phyloP scores from a whole-genome alignment of 148 eudicot genomes.

The Euryodendron excelsum region DNA sequence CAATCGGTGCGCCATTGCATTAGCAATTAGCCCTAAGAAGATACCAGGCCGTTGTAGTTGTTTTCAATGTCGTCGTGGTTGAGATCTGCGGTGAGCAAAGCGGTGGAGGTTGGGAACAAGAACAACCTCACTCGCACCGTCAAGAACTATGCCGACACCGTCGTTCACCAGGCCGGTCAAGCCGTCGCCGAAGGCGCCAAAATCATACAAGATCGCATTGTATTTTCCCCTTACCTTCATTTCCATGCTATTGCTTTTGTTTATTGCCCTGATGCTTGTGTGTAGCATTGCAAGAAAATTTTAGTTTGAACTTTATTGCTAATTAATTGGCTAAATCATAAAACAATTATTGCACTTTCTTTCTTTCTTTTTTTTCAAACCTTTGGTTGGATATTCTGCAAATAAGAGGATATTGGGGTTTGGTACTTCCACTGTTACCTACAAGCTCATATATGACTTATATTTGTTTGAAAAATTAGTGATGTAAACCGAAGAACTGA shows the following conservation, averaged over 20 bases:
- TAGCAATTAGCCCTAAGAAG: background rate
- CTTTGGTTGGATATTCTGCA: background rate
- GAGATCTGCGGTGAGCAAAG: slow-evolving; percentile 76
- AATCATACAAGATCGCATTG: slow-evolving; percentile 80
- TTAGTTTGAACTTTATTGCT: too few relatives aligned
- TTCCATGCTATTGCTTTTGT: background rate
- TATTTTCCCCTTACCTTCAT: slow-evolving; percentile 19
- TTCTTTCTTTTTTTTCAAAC: too few relatives aligned
- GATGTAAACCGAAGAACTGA: background rate
- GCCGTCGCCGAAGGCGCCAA: slow-evolving; percentile 93
- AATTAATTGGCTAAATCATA: too few relatives aligned
- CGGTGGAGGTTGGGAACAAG: slow-evolving; percentile 92
- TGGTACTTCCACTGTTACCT: background rate
- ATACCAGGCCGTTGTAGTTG: too few relatives aligned
- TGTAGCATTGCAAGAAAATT: background rate
- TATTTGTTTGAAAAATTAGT: background rate
- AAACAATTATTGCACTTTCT: too few relatives aligned
- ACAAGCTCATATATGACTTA: background rate
- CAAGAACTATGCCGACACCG: slow-evolving; percentile 80
- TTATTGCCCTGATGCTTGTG: background rate
- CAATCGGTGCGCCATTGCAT: background rate
- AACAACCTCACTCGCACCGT: slow-evolving; percentile 79
- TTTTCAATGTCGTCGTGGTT: slow-evolving; percentile 88
- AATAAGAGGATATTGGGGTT: background rate
- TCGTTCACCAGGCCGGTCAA: slow-evolving; percentile 92